These are phyloP conservation scores for Pascua sp. DNA, from an alignment of 1,284 basidiomycete genomes.

Conservation along the genomic window DNA sequence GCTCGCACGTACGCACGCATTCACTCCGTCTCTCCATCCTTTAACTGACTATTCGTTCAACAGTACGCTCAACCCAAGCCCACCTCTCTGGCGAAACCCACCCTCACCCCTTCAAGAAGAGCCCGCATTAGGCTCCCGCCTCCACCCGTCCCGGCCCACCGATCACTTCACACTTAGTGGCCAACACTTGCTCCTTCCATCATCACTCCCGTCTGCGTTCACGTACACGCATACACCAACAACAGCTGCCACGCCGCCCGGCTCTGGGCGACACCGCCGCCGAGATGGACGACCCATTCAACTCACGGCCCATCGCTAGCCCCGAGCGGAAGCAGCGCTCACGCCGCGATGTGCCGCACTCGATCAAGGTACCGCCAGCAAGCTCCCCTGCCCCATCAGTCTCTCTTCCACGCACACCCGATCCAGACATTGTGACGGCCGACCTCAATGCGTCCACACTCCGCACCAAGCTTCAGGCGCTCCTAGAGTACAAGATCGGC, in stretches of 20 bases:
- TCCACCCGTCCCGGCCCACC: no score
- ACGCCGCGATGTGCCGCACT: constrained; percentile 32
- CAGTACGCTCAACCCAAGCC: no score
- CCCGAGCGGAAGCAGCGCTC: constrained; percentile 31
- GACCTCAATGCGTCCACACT: constrained; percentile 31
- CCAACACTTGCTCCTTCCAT: neutral
- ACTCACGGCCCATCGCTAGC: constrained; percentile 11
- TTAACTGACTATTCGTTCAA: no score
- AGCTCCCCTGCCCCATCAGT: constrained; percentile 25
- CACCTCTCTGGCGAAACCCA: no score
- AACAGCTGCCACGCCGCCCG: neutral
- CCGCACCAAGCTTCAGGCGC: constrained; percentile 61
- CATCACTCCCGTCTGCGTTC: neutral
- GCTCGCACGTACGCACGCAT: no score
- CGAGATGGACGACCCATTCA: constrained; percentile 38
- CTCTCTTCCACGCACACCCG: constrained; percentile 18
- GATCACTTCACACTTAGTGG: no score
- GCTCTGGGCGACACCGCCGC: neutral
- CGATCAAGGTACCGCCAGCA: constrained; percentile 27
- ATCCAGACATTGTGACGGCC: constrained; percentile 12
- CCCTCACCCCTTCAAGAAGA: no score
- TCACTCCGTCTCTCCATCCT: no score
- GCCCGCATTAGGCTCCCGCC: no score
- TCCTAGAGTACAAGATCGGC: constrained; percentile 81
- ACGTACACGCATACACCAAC: no score